Evolutionary conservation across 208 protist genomes (phyloP).

Genomic region (Acanthamoeba castellanii): DNA sequence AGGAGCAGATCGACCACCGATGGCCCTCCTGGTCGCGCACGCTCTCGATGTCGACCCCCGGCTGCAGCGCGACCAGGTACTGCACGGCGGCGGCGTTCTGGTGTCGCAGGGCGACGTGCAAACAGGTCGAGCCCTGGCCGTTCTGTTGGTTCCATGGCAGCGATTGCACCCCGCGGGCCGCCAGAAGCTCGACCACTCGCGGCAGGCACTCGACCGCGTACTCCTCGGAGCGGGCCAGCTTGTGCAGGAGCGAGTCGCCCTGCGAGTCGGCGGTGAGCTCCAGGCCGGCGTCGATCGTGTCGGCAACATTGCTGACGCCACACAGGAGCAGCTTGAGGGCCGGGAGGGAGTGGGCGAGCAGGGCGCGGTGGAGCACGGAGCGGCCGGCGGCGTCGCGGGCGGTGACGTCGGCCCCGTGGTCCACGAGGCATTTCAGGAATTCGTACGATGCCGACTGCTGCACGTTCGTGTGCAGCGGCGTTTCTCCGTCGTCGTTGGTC

Average conservation of each 20-base stretch:
- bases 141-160: conserved; percentile 6
- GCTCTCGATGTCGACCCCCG: not conserved
- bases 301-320: not conserved
- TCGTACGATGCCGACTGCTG: conserved; percentile 11
- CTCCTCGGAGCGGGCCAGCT: conserved; percentile 19
- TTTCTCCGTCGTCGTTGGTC: not conserved
- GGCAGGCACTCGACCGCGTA: not conserved
- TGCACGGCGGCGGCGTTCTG: not conserved
- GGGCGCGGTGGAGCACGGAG: conserved; percentile 6
- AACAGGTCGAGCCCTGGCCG: conserved; percentile 19
- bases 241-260: conserved; percentile 49
- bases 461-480: conserved; percentile 43
- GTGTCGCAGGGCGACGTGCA: conserved; percentile 25
- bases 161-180: not conserved
- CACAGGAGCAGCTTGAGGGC: not conserved
- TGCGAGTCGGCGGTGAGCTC: not conserved
- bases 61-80: not conserved
- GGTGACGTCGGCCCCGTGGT: conserved; percentile 28
- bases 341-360: conserved; percentile 5
- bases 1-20: not conserved
- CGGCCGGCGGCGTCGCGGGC: not conserved
- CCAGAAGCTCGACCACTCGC: not conserved
- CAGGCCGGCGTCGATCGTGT: not conserved
- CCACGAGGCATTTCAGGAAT: not conserved
- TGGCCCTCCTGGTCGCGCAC: not conserved